phyloP scores from a whole-genome alignment of 2,329 filamentous ascomycete species.

The Epichloe scottii region DNA sequence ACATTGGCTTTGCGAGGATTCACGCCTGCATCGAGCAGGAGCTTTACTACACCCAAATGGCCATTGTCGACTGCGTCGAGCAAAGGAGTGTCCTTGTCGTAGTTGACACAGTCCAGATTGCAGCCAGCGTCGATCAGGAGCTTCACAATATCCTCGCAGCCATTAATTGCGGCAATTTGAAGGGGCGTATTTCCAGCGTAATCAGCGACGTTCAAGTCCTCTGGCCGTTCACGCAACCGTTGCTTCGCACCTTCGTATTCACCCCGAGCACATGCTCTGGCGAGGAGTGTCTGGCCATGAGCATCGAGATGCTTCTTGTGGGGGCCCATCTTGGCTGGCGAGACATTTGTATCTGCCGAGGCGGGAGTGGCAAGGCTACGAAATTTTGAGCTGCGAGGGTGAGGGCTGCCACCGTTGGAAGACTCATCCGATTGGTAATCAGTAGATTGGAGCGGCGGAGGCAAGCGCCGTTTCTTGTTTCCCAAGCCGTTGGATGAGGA shows the following conservation, averaged over 20 bases:
- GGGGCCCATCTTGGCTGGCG: constrained; percentile 54
- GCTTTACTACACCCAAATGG: constrained; percentile 74
- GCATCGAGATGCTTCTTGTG: constrained; percentile 85
- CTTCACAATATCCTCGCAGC: constrained; percentile 75
- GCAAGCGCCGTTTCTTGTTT: constrained; percentile 48
- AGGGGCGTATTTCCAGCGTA: constrained; percentile 94
- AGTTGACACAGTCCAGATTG: constrained; percentile 65
- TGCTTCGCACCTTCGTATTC: constrained; percentile 69
- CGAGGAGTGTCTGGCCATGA: constrained; percentile 80
- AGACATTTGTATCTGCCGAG: constrained; percentile 46
- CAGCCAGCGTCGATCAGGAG: constrained; percentile 77
- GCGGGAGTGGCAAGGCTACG: constrained; percentile 43
- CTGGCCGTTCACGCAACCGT: constrained; percentile 64
- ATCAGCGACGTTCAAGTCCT: constrained; percentile 80
- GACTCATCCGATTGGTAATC: constrained; percentile 59
- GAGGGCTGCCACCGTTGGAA: constrained; percentile 46
- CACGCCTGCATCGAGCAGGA: constrained; percentile 74
- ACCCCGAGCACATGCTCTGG: constrained; percentile 78
- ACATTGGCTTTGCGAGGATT: constrained; percentile 86
- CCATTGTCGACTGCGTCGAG: constrained; percentile 95
- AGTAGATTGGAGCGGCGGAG: constrained; percentile 47
- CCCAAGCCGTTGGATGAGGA: constrained; percentile 37
- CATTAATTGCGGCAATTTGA: constrained; percentile 83
- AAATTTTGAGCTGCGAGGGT: constrained; percentile 44
- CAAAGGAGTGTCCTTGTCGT: constrained; percentile 83